A percentile compares a stretch with the other conserved stretches of the same genome.
phyloP scores from a whole-genome alignment of 2,329 filamentous ascomycete genomes.

The Colletotrichum tabaci region DNA sequence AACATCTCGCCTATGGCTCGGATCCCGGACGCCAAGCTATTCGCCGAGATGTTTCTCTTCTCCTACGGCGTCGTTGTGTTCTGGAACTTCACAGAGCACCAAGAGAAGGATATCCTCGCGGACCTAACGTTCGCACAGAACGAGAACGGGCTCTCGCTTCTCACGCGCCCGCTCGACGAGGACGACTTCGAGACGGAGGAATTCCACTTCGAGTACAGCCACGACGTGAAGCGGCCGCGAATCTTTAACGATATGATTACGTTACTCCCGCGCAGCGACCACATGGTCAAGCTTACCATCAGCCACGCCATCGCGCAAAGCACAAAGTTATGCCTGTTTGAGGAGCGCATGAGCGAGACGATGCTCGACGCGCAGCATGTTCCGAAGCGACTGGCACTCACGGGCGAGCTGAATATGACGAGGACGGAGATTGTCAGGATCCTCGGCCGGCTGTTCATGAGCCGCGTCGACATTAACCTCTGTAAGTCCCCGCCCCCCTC shows the following conservation, averaged over 20 bases:
- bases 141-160: conserved; percentile 75
- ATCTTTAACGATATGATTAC: conserved; percentile 99
- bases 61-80: conserved; percentile 98
- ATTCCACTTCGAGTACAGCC: conserved; percentile 98
- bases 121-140: conserved; percentile 91
- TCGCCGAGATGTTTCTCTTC: conserved; percentile 97
- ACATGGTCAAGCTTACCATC: conserved; percentile 99
- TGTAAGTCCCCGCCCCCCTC: conserved; percentile 72
- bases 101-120: conserved; percentile 96
- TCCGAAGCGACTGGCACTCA: conserved; percentile 88
- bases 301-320: conserved; percentile 98
- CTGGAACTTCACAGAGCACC: conserved; percentile 97
- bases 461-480: conserved; percentile 95
- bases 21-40: conserved; percentile 80
- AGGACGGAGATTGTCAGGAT: conserved; percentile 93
- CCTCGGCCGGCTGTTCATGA: conserved; percentile 91
- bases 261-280: conserved; percentile 87
- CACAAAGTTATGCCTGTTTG: conserved; percentile 95
- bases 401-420: conserved; percentile 91
- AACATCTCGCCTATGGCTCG: conserved; percentile 69
- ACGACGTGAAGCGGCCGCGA: conserved; percentile 85
- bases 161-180: conserved; percentile 85
- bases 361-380: conserved; percentile 95
- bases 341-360: conserved; percentile 94
- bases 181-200: conserved; percentile 97